A percentile compares a stretch with the other conserved stretches of the same genome.
phyloP scores from a whole-genome alignment of 306 rosid genomes.

The Corylus heterophylla region DNA sequence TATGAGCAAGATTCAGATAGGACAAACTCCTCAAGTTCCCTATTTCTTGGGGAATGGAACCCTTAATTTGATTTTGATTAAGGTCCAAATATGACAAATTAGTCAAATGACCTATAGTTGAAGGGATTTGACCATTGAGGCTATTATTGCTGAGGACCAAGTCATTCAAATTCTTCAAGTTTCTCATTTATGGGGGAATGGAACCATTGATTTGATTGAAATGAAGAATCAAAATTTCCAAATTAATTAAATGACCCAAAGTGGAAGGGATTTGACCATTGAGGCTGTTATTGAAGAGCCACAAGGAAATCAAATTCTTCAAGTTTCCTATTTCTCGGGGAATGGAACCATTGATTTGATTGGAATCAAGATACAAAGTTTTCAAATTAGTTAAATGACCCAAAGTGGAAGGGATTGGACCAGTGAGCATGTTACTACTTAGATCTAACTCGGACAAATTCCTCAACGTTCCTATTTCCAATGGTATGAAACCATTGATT shows the following conservation, averaged over 20 bases:
- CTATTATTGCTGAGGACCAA: neutral
- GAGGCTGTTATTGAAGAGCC: neutral
- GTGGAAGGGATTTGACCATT: slow-evolving; percentile 1
- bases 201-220: neutral
- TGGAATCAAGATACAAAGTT: neutral
- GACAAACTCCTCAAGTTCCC: neutral
- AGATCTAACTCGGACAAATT: no score
- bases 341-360: neutral
- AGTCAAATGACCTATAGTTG: neutral
- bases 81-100: neutral
- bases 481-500: no score
- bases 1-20: neutral
- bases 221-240: no score
- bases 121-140: neutral
- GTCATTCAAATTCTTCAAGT: neutral
- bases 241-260: neutral
- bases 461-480: no score
- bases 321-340: neutral
- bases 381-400: no score
- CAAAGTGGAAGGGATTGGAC: no score
- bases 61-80: neutral
- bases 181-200: neutral
- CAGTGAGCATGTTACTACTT: no score
- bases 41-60: neutral
- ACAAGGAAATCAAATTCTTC: neutral